Conservation (phyloP, 192 early-diverging fungal species). For the Entomortierella chlamydospora region DNA sequence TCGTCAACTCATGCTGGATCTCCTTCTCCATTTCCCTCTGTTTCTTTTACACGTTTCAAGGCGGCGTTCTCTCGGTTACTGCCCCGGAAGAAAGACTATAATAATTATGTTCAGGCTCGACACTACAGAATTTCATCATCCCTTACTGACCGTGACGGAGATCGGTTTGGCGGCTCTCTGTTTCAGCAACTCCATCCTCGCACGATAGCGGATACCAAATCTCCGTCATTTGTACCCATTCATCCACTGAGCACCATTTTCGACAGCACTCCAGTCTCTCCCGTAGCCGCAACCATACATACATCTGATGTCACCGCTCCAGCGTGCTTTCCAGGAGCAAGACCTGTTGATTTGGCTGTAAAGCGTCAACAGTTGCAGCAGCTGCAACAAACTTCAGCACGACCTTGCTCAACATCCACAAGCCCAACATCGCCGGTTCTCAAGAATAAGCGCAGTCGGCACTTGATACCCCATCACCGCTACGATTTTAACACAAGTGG, state of each 20-base stretch:
- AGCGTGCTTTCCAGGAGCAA: constrained; percentile 35
- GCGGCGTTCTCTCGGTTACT: constrained; percentile 17
- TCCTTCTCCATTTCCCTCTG: neutral
- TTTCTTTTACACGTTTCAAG: constrained; percentile 17
- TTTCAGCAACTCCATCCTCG: constrained; percentile 6
- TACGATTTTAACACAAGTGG: neutral
- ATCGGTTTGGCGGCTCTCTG: neutral
- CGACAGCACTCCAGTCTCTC: neutral
- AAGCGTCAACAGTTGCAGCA: constrained; percentile 29
- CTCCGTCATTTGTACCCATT: neutral
- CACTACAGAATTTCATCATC: constrained; percentile 1
- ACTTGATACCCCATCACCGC: constrained; percentile 40
- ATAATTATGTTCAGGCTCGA: neutral
- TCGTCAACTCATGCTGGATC: neutral
- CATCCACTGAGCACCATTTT: neutral
- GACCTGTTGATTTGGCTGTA: constrained; percentile 19
- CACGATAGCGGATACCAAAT: neutral
- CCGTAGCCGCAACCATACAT: neutral
- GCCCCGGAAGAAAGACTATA: constrained; percentile 4
- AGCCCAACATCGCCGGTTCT: neutral
- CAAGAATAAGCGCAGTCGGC: neutral
- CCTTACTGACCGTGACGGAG: neutral
- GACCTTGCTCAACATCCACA: neutral
- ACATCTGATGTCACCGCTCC: constrained; percentile 16
- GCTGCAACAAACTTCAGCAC: constrained; percentile 21